These are phyloP conservation scores for Annulohypoxylon nitens DNA, from an alignment of 495 filamentous ascomycete species.

Conservation along the genomic window DNA sequence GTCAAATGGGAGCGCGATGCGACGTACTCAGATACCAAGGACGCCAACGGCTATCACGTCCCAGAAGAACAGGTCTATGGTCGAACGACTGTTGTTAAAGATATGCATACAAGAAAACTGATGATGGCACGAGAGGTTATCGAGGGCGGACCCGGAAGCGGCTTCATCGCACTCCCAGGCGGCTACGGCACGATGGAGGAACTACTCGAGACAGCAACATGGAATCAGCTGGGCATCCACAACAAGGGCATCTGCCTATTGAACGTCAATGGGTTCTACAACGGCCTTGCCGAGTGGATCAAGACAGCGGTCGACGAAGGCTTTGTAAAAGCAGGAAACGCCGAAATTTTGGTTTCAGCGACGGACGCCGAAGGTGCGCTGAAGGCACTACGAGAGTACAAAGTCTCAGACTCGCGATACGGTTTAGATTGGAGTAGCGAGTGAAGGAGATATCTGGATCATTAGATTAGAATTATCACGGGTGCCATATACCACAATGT, in stretches of 20 bases:
- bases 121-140: conserved; percentile 92
- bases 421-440: conserved; percentile 85
- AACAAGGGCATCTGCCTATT: conserved; percentile 80
- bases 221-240: conserved; percentile 98
- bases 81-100: conserved; percentile 84
- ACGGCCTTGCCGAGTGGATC: conserved; percentile 87
- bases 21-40: conserved; percentile 56
- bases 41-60: conserved; percentile 53
- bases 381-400: conserved; percentile 77
- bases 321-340: conserved; percentile 78
- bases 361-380: conserved; percentile 77
- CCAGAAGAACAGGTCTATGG: conserved; percentile 81
- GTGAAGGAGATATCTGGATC: conserved; percentile 45
- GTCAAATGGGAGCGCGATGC: conserved; percentile 80
- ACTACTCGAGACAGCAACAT: conserved; percentile 94
- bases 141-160: conserved; percentile 81
- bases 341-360: conserved; percentile 82
- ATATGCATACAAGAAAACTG: conserved; percentile 95
- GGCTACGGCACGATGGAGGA: conserved; percentile 97
- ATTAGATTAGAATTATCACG: conserved; percentile 30
- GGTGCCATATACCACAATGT: conserved; percentile 17
- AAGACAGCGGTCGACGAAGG: conserved; percentile 79
- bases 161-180: conserved; percentile 90
- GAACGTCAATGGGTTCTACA: conserved; percentile 92
- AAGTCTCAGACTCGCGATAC: conserved; percentile 76